These are phyloP conservation scores for Oryza coarctata DNA, from an alignment of 176 grass and related monocot genomes.

Conservation along the genomic window DNA sequence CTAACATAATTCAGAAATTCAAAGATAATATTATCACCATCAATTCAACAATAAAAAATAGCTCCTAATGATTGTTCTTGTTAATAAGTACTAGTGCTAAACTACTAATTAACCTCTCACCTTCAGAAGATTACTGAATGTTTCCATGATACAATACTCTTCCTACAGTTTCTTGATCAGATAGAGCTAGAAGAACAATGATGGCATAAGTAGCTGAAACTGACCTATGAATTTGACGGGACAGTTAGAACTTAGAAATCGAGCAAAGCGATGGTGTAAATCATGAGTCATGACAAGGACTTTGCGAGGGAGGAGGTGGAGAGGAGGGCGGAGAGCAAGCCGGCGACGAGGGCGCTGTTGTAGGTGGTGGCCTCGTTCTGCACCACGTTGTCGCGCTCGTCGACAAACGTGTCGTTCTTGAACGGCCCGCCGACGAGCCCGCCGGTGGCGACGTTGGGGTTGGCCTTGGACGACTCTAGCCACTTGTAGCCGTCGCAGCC, in stretches of 20 bases:
- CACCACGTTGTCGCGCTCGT: conserved; percentile 52
- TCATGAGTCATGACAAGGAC: conserved; percentile 38
- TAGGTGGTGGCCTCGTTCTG: conserved; percentile 71
- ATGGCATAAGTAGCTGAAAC: no score
- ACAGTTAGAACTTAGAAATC: not conserved
- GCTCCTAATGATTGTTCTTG: not conserved
- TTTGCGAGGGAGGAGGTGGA: conserved; percentile 41
- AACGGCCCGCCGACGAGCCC: conserved; percentile 71
- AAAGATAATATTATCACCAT: not conserved
- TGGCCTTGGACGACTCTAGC: conserved; percentile 44
- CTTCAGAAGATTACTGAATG: not conserved
- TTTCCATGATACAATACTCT: conserved; percentile 10
- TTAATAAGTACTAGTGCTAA: not conserved
- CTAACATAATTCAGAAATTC: not conserved
- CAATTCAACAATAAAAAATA: not conserved
- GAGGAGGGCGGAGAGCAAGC: conserved; percentile 60
- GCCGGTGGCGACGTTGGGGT: conserved; percentile 68
- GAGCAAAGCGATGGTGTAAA: not conserved
- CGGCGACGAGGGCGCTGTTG: conserved; percentile 62
- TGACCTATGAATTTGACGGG: no score
- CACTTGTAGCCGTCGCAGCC: conserved; percentile 63
- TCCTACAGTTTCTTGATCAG: not conserved
- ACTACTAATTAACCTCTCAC: not conserved
- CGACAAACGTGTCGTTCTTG: conserved; percentile 62
- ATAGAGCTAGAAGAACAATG: not conserved